These are phyloP conservation scores for Aureococcus anophagefferens DNA, from an alignment of 108 stramenopile genomes.

Conservation along the genomic window DNA sequence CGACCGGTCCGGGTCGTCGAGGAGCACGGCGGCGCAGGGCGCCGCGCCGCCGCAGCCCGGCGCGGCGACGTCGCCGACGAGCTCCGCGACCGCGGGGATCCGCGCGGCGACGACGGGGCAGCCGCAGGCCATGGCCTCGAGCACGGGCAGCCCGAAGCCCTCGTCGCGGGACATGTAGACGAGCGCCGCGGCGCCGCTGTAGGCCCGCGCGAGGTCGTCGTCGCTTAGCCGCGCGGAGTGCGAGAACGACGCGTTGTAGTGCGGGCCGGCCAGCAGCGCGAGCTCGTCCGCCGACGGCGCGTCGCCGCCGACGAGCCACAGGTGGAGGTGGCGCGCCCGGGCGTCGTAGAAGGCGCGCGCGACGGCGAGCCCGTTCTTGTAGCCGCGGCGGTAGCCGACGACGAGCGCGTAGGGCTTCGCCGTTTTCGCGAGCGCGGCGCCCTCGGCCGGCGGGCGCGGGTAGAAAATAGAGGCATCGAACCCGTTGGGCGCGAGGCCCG, in stretches of 20 bases:
- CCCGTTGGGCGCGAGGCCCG: constrained; percentile 14
- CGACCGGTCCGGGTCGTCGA: neutral
- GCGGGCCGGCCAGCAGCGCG: neutral
- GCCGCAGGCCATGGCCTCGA: constrained; percentile 23
- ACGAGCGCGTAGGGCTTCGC: constrained; percentile 9
- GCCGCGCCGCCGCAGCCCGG: neutral
- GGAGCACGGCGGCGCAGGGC: neutral
- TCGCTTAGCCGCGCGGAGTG: neutral
- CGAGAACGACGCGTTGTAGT: neutral
- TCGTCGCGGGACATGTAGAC: constrained; percentile 22
- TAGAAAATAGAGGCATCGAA: constrained; percentile 8
- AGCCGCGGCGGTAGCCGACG: constrained; percentile 23
- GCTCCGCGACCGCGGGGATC: neutral
- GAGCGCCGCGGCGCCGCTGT: constrained; percentile 20
- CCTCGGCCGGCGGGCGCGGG: neutral
- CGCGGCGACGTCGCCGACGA: neutral
- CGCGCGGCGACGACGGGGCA: neutral
- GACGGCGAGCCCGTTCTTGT: constrained; percentile 16
- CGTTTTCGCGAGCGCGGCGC: neutral
- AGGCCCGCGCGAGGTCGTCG: constrained; percentile 9
- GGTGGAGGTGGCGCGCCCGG: neutral
- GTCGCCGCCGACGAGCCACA: neutral
- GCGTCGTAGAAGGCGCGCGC: constrained; percentile 4
- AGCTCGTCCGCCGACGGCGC: neutral
- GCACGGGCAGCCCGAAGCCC: constrained; percentile 30